These are phyloP conservation scores for Populus simonii DNA, from an alignment of 345 rosid species.

Conservation along the genomic window DNA sequence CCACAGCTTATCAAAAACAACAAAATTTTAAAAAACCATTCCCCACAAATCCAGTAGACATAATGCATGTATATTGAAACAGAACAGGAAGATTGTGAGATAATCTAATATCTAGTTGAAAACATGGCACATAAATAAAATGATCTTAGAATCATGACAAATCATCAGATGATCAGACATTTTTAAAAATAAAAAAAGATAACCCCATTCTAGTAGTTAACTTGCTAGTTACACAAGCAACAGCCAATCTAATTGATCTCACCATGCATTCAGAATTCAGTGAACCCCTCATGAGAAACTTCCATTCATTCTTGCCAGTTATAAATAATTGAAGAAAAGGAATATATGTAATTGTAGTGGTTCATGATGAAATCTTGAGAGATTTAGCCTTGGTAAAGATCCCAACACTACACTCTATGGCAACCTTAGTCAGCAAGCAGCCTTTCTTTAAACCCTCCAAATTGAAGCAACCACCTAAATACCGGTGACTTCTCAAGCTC, in stretches of 20 bases:
- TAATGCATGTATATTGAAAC: too few species aligned
- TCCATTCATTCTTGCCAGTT: background rate
- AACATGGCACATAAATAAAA: too few species aligned
- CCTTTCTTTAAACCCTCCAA: constrained; percentile 66
- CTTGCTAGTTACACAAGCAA: background rate
- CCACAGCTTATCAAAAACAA: background rate
- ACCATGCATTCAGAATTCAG: background rate
- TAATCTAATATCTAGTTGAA: background rate
- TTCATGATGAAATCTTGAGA: too few species aligned
- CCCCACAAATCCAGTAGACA: background rate
- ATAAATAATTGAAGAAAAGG: too few species aligned
- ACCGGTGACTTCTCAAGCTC: constrained; percentile 55
- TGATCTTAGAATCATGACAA: background rate
- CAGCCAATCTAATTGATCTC: background rate
- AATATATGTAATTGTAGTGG: too few species aligned
- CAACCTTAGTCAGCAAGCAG: constrained; percentile 69
- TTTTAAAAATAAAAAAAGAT: too few species aligned
- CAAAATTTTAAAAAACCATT: background rate
- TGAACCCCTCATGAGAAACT: background rate
- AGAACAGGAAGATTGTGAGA: too few species aligned
- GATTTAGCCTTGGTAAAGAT: constrained; percentile 59
- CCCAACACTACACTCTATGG: constrained; percentile 71
- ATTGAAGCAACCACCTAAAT: constrained; percentile 54
- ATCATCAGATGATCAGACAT: too few species aligned
- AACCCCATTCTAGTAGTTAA: background rate